phyloP scores from a whole-genome alignment of 352 stramenopile genomes.

The Globisporangium heterothallicum region DNA sequence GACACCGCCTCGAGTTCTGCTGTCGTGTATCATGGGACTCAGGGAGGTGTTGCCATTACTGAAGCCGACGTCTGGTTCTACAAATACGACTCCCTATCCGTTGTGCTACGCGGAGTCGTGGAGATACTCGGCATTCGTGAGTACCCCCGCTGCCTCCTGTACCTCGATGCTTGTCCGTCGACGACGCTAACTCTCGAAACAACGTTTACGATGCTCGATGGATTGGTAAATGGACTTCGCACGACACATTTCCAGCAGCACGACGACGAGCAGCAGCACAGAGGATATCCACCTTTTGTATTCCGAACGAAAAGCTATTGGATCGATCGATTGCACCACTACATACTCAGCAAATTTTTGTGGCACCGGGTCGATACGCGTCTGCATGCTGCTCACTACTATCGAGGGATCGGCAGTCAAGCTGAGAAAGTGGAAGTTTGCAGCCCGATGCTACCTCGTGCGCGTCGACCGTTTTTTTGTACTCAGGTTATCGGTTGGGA shows the following conservation, averaged over 20 bases:
- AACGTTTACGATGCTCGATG: conserved; percentile 36
- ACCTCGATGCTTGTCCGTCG: conserved; percentile 7
- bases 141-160: conserved; percentile 30
- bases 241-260: neutral
- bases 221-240: conserved; percentile 12
- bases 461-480: conserved; percentile 4
- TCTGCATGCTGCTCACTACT: conserved; percentile 21
- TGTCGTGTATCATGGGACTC: conserved; percentile 2
- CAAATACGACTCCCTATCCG: conserved; percentile 26
- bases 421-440: neutral
- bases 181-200: conserved; percentile 14
- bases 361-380: conserved; percentile 19
- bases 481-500: conserved; percentile 16
- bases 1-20: too few relatives aligned
- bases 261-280: neutral
- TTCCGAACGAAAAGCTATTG: conserved; percentile 16
- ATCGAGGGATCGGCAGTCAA: neutral
- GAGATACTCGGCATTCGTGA: conserved; percentile 16
- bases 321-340: conserved; percentile 28
- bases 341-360: conserved; percentile 8
- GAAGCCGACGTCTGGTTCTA: conserved; percentile 21
- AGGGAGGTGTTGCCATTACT: conserved; percentile 4
- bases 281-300: conserved; percentile 4
- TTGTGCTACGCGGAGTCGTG: conserved; percentile 16
- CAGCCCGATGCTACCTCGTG: conserved; percentile 6